Evolutionary conservation across 2,329 filamentous ascomycete species (phyloP).

Genomic region (Leptosphaerulina australis): DNA sequence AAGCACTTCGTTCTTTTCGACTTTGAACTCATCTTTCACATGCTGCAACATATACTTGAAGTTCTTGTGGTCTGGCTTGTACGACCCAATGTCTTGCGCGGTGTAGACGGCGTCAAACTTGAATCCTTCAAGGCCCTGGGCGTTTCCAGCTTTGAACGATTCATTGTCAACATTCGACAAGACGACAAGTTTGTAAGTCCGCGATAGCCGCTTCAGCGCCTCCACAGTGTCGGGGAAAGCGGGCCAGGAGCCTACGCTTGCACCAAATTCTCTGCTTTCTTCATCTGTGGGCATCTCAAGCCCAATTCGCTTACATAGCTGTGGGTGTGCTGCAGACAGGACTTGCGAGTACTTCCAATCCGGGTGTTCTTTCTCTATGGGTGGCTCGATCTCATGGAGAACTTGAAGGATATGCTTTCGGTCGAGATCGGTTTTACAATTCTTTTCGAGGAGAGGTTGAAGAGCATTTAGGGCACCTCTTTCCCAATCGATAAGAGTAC

Average conservation of each 20-base stretch:
- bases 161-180: constrained; percentile 65
- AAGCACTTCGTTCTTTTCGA: constrained; percentile 64
- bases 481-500: constrained; percentile 81
- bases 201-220: constrained; percentile 58
- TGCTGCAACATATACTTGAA: constrained; percentile 69
- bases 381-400: constrained; percentile 56
- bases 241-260: constrained; percentile 60
- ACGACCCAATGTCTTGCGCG: constrained; percentile 72
- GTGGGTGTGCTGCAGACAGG: constrained; percentile 58
- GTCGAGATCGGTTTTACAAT: constrained; percentile 30
- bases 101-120: constrained; percentile 70
- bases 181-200: constrained; percentile 64
- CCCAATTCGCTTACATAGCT: constrained; percentile 55
- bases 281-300: constrained; percentile 50
- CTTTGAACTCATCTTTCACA: constrained; percentile 60
- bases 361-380: constrained; percentile 62
- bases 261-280: constrained; percentile 57
- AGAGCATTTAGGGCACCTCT: constrained; percentile 65
- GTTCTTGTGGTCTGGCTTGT: constrained; percentile 70
- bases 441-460: constrained; percentile 54
- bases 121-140: constrained; percentile 59
- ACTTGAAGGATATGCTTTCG: constrained; percentile 43
- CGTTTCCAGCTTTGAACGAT: constrained; percentile 58
- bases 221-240: constrained; percentile 64
- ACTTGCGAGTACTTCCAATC: constrained; percentile 65